These are phyloP conservation scores for Metschnikowia vanudenii DNA, from an alignment of 805 yeast species.

Conservation along the genomic window DNA sequence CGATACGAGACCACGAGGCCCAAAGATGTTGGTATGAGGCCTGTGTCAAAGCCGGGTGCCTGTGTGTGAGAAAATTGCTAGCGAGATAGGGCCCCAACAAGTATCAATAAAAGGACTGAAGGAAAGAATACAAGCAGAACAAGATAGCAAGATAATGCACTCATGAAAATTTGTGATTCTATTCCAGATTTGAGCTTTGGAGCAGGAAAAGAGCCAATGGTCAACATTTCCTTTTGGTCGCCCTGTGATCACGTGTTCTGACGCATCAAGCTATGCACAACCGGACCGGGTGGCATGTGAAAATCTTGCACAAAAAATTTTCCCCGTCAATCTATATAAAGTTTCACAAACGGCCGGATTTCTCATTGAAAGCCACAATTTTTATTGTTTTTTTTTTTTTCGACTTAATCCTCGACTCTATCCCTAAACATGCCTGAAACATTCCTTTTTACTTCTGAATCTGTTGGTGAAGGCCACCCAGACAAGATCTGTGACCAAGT, in stretches of 20 bases:
- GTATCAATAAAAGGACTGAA: no score
- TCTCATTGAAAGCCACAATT: neutral
- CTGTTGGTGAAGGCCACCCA: slow-evolving; percentile 94
- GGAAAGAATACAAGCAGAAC: no score
- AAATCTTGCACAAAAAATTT: slow-evolving; percentile 11
- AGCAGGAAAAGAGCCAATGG: neutral
- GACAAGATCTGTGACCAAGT: slow-evolving; percentile 98
- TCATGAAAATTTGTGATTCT: no score
- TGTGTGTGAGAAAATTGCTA: no score
- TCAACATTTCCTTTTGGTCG: neutral
- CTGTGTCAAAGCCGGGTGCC: no score
- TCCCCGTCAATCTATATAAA: slow-evolving; percentile 8
- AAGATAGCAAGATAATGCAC: no score
- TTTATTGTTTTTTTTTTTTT: neutral
- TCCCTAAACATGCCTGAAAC: slow-evolving; percentile 28
- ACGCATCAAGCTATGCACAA: slow-evolving; percentile 11
- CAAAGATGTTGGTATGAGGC: neutral
- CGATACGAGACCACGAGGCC: slow-evolving; percentile 7
- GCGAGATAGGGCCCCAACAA: no score
- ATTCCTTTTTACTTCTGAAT: slow-evolving; percentile 77
- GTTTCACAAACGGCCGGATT: slow-evolving; percentile 1
- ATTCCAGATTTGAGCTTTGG: no score
- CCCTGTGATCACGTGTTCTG: slow-evolving; percentile 14
- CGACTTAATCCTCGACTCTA: neutral
- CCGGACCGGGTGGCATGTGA: slow-evolving; percentile 7